Evolutionary conservation across 208 protist species (phyloP).

Genomic region (Blechomonas ayalai): DNA sequence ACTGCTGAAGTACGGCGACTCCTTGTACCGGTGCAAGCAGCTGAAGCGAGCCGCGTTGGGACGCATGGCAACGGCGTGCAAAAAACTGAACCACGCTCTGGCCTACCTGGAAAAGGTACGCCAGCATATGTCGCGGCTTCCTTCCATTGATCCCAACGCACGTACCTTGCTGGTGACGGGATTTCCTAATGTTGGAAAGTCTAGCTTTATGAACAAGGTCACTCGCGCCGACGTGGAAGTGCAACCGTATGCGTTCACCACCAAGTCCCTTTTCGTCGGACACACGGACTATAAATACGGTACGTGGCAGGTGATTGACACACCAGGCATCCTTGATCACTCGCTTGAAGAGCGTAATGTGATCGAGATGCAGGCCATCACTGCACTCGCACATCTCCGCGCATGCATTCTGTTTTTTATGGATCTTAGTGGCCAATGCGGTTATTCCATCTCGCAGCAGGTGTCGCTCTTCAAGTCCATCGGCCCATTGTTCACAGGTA

Average conservation of each 20-base stretch:
- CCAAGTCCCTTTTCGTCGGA: conserved; percentile 99
- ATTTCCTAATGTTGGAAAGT: conserved; percentile 99
- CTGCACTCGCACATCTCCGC: conserved; percentile 97
- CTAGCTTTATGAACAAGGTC: conserved; percentile 99
- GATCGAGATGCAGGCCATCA: conserved; percentile 99
- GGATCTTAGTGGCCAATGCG: conserved; percentile 98
- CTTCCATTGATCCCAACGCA: conserved; percentile 99
- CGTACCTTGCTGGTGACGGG: conserved; percentile 97
- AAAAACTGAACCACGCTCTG: conserved; percentile 93
- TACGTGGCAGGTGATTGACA: conserved; percentile 99
- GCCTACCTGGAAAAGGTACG: conserved; percentile 99
- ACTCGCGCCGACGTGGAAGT: conserved; percentile 99
- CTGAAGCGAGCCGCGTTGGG: conserved; percentile 99
- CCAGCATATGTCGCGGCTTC: conserved; percentile 99
- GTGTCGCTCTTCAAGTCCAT: conserved; percentile 98
- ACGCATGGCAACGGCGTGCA: conserved; percentile 98
- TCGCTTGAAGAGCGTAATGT: conserved; percentile 99
- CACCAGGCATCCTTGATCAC: conserved; percentile 99
- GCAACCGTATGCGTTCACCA: conserved; percentile 99
- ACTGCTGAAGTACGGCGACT: conserved; percentile 99
- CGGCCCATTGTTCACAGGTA: conserved; percentile 98
- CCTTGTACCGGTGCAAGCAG: conserved; percentile 99
- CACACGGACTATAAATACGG: conserved; percentile 99
- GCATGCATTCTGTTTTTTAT: conserved; percentile 98
- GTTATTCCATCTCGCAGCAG: conserved; percentile 97